A percentile compares a stretch with the other conserved stretches of the same genome.
These are phyloP conservation scores for Fusarium nisikadoi DNA, from an alignment of 2,329 filamentous ascomycete genomes.

Conservation along the genomic window DNA sequence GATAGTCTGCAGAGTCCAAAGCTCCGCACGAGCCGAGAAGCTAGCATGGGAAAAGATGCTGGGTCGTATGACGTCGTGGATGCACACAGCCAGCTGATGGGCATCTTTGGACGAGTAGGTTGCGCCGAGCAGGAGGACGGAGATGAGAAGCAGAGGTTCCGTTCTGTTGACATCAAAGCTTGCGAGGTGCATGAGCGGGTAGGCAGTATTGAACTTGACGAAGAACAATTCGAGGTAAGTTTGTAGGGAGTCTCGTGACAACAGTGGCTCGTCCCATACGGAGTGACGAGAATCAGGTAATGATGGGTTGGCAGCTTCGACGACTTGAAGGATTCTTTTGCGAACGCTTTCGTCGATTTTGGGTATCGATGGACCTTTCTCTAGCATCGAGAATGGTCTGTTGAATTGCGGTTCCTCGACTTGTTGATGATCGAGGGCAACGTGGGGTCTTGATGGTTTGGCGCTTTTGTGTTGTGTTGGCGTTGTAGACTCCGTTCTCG, in stretches of 20 bases:
- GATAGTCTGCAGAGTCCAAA: constrained; percentile 71
- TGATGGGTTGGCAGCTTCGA: background rate
- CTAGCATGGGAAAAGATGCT: constrained; percentile 5
- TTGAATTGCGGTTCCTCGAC: constrained; percentile 3
- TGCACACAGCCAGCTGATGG: constrained; percentile 1
- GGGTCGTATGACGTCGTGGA: background rate
- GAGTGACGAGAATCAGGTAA: background rate
- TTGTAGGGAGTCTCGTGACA: background rate
- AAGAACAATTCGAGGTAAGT: background rate
- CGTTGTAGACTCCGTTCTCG: background rate
- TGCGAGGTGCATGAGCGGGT: constrained; percentile 4
- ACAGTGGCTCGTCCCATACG: background rate
- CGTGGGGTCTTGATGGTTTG: background rate
- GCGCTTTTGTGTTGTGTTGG: background rate
- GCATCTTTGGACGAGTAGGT: background rate
- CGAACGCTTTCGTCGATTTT: background rate
- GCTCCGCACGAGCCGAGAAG: constrained; percentile 67
- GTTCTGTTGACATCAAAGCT: background rate
- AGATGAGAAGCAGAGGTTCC: background rate
- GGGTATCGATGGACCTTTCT: background rate
- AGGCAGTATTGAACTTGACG: background rate
- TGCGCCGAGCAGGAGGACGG: background rate
- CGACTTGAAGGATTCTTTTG: background rate
- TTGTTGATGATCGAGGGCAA: background rate
- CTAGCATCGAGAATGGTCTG: constrained; percentile 5